Evolutionary conservation across 768 basidiomycete species (phyloP).

Genomic region (Coprinopsis cinerea): DNA sequence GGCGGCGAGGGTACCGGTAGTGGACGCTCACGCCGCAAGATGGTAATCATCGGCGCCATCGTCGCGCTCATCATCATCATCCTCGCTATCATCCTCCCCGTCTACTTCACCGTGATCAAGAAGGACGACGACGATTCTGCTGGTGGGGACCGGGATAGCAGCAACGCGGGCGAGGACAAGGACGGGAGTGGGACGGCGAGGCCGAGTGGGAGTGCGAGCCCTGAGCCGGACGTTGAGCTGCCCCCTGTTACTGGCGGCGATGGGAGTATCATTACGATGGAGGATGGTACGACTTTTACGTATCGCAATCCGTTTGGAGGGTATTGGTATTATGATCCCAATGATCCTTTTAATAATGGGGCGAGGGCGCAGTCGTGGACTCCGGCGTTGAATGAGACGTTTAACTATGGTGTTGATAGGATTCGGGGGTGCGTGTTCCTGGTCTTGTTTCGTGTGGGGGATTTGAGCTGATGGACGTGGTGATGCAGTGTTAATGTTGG

Average conservation of each 20-base stretch:
- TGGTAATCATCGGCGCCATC: constrained; percentile 39
- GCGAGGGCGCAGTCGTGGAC: constrained; percentile 80
- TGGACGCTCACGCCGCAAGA: constrained; percentile 38
- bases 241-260: constrained; percentile 64
- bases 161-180: constrained; percentile 19
- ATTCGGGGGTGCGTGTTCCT: constrained; percentile 73
- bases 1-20: too few relatives aligned
- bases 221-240: constrained; percentile 15
- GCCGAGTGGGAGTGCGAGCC: constrained; percentile 15
- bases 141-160: too few relatives aligned
- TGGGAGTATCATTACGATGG: constrained; percentile 71
- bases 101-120: constrained; percentile 52
- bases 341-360: constrained; percentile 78
- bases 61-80: too few relatives aligned
- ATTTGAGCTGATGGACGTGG: too few relatives aligned
- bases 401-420: constrained; percentile 67
- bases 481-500: constrained; percentile 92
- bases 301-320: constrained; percentile 86
- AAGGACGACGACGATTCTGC: constrained; percentile 17
- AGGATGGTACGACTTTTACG: constrained; percentile 78
- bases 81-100: constrained; percentile 46
- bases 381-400: constrained; percentile 79
- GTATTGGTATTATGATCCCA: constrained; percentile 79
- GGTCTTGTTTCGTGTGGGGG: too few relatives aligned
- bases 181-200: too few relatives aligned